Conservation (phyloP, 2,329 filamentous ascomycete genomes). For the Colletotrichum horii region DNA sequence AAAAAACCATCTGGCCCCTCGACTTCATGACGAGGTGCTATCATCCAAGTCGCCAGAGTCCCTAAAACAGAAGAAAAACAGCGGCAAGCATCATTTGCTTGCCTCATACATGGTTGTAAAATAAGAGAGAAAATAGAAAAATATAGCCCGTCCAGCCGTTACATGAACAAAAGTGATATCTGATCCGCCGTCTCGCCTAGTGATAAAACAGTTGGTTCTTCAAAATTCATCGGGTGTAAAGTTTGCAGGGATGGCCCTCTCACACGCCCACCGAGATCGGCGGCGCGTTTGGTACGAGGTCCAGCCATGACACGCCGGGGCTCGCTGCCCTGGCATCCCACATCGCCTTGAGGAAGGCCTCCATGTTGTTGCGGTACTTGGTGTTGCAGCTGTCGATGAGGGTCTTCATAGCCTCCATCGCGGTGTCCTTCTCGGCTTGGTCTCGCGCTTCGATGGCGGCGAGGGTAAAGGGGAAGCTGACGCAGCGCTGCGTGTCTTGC, state of each 20-base stretch:
- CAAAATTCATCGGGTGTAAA: neutral
- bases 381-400: constrained; percentile 16
- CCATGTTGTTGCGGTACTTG: constrained; percentile 6
- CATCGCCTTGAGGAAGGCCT: neutral
- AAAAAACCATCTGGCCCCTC: neutral
- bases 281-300: neutral
- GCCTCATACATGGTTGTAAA: neutral
- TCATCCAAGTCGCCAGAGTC: neutral
- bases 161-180: neutral
- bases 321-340: constrained; percentile 5
- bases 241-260: neutral
- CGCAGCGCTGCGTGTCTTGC: constrained; percentile 20
- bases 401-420: constrained; percentile 3
- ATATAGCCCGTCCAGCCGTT: neutral
- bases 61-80: neutral
- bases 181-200: neutral
- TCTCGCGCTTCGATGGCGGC: constrained; percentile 28
- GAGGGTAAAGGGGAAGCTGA: constrained; percentile 26
- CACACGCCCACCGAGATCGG: constrained; percentile 14
- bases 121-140: neutral
- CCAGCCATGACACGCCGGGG: constrained; percentile 14
- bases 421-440: constrained; percentile 3
- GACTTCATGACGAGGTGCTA: neutral
- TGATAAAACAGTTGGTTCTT: neutral
- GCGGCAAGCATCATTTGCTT: neutral